Evolutionary conservation across 306 rosid species (phyloP).

Genomic region (Crotalaria pallida): DNA sequence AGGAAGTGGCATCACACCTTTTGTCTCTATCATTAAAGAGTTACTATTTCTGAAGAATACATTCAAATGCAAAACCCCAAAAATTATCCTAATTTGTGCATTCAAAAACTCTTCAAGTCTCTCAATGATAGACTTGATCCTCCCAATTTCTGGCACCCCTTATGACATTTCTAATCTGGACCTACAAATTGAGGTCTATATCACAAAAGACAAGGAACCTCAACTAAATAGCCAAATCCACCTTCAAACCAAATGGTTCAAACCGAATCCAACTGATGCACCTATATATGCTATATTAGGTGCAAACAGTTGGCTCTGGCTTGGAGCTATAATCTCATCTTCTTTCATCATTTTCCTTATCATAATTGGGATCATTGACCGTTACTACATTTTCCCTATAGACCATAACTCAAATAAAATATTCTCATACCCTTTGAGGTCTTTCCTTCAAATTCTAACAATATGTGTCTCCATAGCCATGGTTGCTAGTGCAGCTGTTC

Average conservation of each 20-base stretch:
- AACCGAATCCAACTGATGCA: slow-evolving; percentile 44
- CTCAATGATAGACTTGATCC: slow-evolving; percentile 61
- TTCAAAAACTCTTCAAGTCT: slow-evolving; percentile 46
- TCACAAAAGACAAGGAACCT: slow-evolving; percentile 53
- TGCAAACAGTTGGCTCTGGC: slow-evolving; percentile 69
- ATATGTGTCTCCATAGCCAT: slow-evolving; percentile 42
- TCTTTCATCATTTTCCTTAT: slow-evolving; percentile 55
- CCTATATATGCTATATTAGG: slow-evolving; percentile 55
- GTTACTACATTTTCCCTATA: slow-evolving; percentile 59
- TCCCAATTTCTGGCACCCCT: slow-evolving; percentile 42
- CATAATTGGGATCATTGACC: slow-evolving; percentile 42
- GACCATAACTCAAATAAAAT: slow-evolving; percentile 51
- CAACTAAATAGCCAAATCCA: neutral
- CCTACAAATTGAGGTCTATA: slow-evolving; percentile 61
- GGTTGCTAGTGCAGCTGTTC: slow-evolving; percentile 32
- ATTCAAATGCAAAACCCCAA: slow-evolving; percentile 43
- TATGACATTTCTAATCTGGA: slow-evolving; percentile 30
- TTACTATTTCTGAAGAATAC: slow-evolving; percentile 29
- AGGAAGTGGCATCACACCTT: slow-evolving; percentile 88
- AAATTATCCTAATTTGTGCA: slow-evolving; percentile 44
- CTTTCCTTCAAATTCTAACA: slow-evolving; percentile 43
- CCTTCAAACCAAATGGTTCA: slow-evolving; percentile 36
- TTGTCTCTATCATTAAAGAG: slow-evolving; percentile 65
- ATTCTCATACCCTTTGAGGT: slow-evolving; percentile 28
- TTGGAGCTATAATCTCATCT: slow-evolving; percentile 51